phyloP scores from a whole-genome alignment of 2,329 filamentous ascomycete genomes.

The Coniosporium tulheliwenetii region DNA sequence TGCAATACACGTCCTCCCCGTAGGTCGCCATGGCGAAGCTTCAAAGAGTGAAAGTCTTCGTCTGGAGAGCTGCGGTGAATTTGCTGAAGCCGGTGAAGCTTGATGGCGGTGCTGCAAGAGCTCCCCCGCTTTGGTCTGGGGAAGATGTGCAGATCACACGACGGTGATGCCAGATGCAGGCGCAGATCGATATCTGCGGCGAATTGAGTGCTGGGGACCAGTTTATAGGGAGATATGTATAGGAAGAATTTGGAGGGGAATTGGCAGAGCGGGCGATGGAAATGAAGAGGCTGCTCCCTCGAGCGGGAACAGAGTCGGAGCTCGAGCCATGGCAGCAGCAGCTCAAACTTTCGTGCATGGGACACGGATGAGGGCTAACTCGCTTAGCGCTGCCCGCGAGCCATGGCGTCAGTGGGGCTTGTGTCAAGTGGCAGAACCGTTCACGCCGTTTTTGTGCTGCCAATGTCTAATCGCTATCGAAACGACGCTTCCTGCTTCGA shows the following conservation, averaged over 20 bases:
- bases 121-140: not conserved
- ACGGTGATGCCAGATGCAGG: not conserved
- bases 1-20: slow-evolving; percentile 49
- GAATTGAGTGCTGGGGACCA: not conserved
- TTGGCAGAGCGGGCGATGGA: not conserved
- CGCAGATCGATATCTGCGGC: not conserved
- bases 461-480: no score
- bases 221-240: not conserved
- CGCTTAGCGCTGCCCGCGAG: no score
- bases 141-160: not conserved
- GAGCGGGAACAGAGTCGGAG: no score
- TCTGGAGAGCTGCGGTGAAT: no score
- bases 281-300: not conserved
- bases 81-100: no score
- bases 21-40: slow-evolving; percentile 14
- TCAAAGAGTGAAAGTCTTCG: not conserved
- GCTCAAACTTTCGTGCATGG: no score
- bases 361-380: no score
- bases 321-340: no score
- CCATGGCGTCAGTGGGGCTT: no score
- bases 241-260: not conserved
- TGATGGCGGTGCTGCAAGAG: not conserved
- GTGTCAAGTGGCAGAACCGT: no score
- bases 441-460: no score
- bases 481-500: no score